Evolutionary conservation across 83 land plant species (phyloP), one percentile per base, ranked within the genome.

Genomic region (Picea abies): DNA sequence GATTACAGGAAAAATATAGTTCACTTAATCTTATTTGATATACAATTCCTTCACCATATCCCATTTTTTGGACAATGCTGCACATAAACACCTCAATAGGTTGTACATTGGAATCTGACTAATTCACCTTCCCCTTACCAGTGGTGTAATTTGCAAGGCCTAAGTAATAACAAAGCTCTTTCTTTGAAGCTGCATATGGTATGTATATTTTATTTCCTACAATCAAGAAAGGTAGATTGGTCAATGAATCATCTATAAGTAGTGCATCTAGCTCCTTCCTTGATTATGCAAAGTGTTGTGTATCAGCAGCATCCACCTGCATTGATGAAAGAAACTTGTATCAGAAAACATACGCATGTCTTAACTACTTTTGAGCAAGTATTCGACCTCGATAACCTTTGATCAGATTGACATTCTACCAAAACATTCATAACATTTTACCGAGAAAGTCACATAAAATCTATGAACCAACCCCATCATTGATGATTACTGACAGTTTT

Each of bases 101-200:
- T 29, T 29, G 32, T 29, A 29, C 32, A 29, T 29, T 29, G 32
- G 32, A 29, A 29, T 29, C 32, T 29, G 78, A 84, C 63, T 86
- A 86, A 79, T 76, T 87, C 19, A 89, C 93, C 84, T 86, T 91
- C 23, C 87, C 92, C 81, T 91, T 90, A 0, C 92, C 89, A 26
- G 93, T 89, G 26, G 93, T 91, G 78, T 86, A 86, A 70, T 80
- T 86, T 80, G 69, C 65, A 63, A 91, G 84, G 2, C 93, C 92
- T 22, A 91, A 62, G 47, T 89, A 80, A 82, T 29, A 29, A 29
- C 32, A 29, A 60, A 90, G 83, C 69, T 86, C 90, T 4, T 88
- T 83, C 49, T 88, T 89, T 14, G 90, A 83, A 77, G 89, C 83
- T 29, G 90, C 90, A 32, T 83, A 86, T 66, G 90, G 90, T 29